Base-by-base conservation (phyloP, 352 stramenopile genomes). In the Phytophthora rubi region DNA sequence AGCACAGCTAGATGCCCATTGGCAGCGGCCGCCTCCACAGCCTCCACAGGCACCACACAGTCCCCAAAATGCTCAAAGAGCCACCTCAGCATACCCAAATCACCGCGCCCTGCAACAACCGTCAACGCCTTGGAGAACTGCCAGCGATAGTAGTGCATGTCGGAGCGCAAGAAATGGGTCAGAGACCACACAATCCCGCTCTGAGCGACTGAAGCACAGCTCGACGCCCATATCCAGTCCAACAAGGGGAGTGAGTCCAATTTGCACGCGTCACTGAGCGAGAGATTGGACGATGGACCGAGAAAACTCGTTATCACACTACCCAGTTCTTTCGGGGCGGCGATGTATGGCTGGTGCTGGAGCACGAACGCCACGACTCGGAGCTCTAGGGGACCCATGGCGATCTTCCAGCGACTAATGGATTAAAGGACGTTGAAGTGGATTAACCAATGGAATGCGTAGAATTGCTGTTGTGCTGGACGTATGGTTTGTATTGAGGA, bases 211-310 rank as follows among this genome's bases (percentile, higher is more conserved):
- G 18, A 32, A 26, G 47, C 15, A 12, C 47, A 53, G 9, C 47
- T 53, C n/a, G 47, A 26, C 18, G 21, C n/a, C 21, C 47, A 53
- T 10, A 53, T 30, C 47, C 47, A 53, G 10, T 53, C 47, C 47
- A 53, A 9, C 9, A 53, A 48, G 13, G 16, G 42, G 42, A 23
- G 9, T 15, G 42, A 48, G 16, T 16, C 42, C 16, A 48, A 48
- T 1, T 12, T 10, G 16, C 42, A 48, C 15, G 42, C 42, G 42
- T 48, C 42, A 21, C 42, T 48, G 42, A 48, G 42, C 42, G 42
- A 48, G 42, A 48, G 42, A 23, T 21, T 48, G 42, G 6, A 10
- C 6, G 42, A 48, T 9, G 42, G 42, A 21, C 42, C 16, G 6
- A 48, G 42, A 16, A 48, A 23, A n/a, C 42, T n/a, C 6, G 42